These are phyloP conservation scores for Canariomyces notabilis DNA, from an alignment of 2,329 filamentous ascomycete species.

Conservation along the genomic window DNA sequence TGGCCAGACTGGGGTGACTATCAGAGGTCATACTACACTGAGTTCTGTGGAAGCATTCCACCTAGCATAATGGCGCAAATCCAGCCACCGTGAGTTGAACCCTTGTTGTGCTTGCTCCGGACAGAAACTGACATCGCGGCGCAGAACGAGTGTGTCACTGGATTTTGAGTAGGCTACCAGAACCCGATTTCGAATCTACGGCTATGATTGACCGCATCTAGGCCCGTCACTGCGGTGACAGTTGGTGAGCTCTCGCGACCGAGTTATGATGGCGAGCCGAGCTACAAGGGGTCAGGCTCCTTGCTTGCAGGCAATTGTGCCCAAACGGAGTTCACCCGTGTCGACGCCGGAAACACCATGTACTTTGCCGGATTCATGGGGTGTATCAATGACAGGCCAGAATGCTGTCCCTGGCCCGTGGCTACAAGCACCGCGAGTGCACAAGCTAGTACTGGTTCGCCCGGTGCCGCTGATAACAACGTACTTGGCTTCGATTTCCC, in stretches of 20 bases:
- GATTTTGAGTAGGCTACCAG: slow-evolving; percentile 19
- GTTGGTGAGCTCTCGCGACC: slow-evolving; percentile 4
- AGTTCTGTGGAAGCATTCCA: slow-evolving; percentile 21
- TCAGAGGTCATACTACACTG: slow-evolving; percentile 16
- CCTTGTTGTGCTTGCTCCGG: not conserved
- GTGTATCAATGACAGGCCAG: slow-evolving; percentile 25
- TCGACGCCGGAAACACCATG: slow-evolving; percentile 25
- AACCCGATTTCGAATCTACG: not conserved
- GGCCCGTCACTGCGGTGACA: slow-evolving; percentile 20
- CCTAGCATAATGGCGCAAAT: slow-evolving; percentile 16
- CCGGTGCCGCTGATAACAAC: slow-evolving; percentile 3
- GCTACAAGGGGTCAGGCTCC: slow-evolving; percentile 21
- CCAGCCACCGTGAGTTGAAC: slow-evolving; percentile 16
- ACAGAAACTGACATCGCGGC: not conserved
- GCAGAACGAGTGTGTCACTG: slow-evolving; percentile 19
- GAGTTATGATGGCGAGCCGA: slow-evolving; percentile 9
- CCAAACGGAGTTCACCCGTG: slow-evolving; percentile 25
- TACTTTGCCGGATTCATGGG: slow-evolving; percentile 27
- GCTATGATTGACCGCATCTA: not conserved
- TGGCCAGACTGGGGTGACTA: slow-evolving; percentile 14
- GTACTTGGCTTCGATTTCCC: slow-evolving; percentile 20
- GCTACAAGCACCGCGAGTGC: slow-evolving; percentile 13
- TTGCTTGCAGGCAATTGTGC: slow-evolving; percentile 25
- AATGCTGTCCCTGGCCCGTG: slow-evolving; percentile 28
- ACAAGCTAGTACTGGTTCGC: not conserved